phyloP scores from a whole-genome alignment of 2,329 filamentous ascomycete genomes.

The Fusarium beomiforme region DNA sequence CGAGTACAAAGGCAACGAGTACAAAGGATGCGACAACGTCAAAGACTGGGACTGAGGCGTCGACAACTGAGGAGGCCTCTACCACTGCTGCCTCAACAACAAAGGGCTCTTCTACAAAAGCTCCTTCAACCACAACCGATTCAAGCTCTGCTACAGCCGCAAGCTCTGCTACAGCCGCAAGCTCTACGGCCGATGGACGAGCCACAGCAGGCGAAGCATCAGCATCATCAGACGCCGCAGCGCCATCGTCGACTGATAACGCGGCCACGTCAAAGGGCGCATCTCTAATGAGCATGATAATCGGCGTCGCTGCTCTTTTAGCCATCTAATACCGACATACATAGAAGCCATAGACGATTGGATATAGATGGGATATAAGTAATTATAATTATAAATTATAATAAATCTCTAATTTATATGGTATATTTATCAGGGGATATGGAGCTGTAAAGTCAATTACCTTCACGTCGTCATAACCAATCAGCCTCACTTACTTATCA shows the following conservation, averaged over 20 bases:
- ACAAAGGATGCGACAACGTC: not conserved
- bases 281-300: slow-evolving; percentile 1
- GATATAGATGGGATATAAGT: not conserved
- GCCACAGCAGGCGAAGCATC: not conserved
- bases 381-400: not conserved
- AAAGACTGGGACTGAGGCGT: not conserved
- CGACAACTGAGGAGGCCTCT: not conserved
- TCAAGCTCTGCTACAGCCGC: not conserved
- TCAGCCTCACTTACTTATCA: not conserved
- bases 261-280: not conserved
- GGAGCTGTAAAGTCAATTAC: not conserved
- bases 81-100: not conserved
- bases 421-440: not conserved
- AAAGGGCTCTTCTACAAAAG: not conserved
- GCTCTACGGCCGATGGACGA: not conserved
- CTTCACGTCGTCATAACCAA: not conserved
- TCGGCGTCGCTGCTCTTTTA: slow-evolving; percentile 7
- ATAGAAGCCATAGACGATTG: not conserved
- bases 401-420: not conserved
- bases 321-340: not conserved
- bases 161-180: not conserved
- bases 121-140: not conserved
- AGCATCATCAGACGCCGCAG: not conserved
- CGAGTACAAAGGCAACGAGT: not conserved
- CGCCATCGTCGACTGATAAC: slow-evolving; percentile 6